These are phyloP conservation scores for Penicillium sp. DNA, from an alignment of 2,329 filamentous ascomycete genomes.

Conservation along the genomic window DNA sequence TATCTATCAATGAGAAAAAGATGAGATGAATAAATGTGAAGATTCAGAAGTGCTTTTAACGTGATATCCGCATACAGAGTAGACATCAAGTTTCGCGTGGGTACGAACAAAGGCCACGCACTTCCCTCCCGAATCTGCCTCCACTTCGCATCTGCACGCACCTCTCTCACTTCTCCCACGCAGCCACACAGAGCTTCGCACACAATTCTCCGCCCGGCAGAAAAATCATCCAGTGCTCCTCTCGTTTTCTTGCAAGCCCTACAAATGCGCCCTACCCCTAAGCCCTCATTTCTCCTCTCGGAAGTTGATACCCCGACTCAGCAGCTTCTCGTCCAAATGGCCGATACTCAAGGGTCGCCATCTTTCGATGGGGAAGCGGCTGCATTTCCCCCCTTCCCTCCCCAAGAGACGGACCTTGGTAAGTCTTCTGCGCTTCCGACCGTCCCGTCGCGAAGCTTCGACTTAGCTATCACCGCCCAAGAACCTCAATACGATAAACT, in stretches of 20 bases:
- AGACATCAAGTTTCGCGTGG: too few relatives aligned
- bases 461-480: background rate
- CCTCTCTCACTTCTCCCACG: background rate
- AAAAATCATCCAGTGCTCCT: slow-evolving; percentile 25
- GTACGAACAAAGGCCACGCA: too few relatives aligned
- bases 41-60: too few relatives aligned
- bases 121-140: background rate
- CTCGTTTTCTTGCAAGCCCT: slow-evolving; percentile 38
- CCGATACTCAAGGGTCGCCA: slow-evolving; percentile 31
- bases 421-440: slow-evolving; percentile 20
- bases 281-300: slow-evolving; percentile 52
- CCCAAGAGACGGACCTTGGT: slow-evolving; percentile 36
- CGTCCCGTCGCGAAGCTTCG: slow-evolving; percentile 6
- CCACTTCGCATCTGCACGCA: background rate
- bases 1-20: too few relatives aligned
- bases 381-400: slow-evolving; percentile 32
- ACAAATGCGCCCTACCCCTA: slow-evolving; percentile 50
- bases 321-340: slow-evolving; percentile 32
- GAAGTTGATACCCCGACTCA: slow-evolving; percentile 35
- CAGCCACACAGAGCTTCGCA: background rate
- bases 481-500: slow-evolving; percentile 2
- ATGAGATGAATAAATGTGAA: too few relatives aligned
- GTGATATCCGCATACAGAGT: too few relatives aligned
- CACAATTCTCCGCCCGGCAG: slow-evolving; percentile 10
- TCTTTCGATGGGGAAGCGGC: slow-evolving; percentile 32